Percentiles rank a stretch among this genome's conserved stretches.
Evolutionary conservation across 208 protist genomes (phyloP).

Genomic region (Trypanosoma congolense): DNA sequence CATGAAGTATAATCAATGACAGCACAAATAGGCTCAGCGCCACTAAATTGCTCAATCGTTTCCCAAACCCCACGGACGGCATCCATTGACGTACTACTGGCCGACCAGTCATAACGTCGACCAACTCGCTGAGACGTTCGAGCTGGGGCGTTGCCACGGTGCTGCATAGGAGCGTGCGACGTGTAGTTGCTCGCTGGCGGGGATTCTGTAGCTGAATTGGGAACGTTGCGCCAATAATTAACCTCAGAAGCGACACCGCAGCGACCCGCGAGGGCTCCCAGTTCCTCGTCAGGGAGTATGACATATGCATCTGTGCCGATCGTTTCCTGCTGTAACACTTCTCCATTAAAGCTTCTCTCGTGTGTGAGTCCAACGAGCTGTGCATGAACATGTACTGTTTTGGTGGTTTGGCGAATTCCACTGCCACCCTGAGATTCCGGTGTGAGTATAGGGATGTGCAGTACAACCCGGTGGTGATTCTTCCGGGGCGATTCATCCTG

Average conservation of each 20-base stretch:
- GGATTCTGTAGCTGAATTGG: background rate
- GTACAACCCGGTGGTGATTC: conserved; percentile 6
- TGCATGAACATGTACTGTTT: background rate
- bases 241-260: background rate
- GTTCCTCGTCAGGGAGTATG: conserved; percentile 12
- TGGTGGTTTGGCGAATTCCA: background rate
- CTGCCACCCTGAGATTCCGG: background rate
- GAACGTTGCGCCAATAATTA: background rate
- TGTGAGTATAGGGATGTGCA: conserved; percentile 6
- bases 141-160: too few species aligned
- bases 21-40: conserved; percentile 15
- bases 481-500: background rate
- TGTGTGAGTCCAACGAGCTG: conserved; percentile 10
- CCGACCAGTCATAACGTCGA: background rate
- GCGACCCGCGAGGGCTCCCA: background rate
- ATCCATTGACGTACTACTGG: background rate
- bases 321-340: conserved; percentile 15
- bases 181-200: too few species aligned
- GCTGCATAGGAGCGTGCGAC: too few species aligned
- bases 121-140: background rate
- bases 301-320: conserved; percentile 24
- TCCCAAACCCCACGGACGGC: conserved; percentile 7
- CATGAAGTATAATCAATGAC: conserved; percentile 6
- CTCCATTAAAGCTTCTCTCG: conserved; percentile 7
- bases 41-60: conserved; percentile 8